A percentile compares a stretch with the other conserved stretches of the same genome.
Evolutionary conservation across 2,329 filamentous ascomycete genomes (phyloP).

Genomic region (Talaromyces sp.): DNA sequence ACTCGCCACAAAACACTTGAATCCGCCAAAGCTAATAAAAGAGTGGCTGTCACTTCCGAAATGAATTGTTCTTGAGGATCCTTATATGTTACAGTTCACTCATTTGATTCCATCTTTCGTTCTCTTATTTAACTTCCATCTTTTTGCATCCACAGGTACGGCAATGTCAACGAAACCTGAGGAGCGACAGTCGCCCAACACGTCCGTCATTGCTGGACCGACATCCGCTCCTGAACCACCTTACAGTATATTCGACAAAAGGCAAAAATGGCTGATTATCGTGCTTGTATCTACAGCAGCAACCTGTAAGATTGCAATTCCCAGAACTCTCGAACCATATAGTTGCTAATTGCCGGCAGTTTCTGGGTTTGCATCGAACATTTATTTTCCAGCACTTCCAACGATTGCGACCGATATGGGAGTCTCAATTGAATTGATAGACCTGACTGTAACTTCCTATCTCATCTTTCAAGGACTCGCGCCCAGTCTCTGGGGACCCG

Average conservation of each 20-base stretch:
- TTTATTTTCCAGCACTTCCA: constrained; percentile 51
- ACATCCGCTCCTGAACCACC: constrained; percentile 30
- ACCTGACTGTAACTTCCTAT: constrained; percentile 51
- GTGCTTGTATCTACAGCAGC: constrained; percentile 53
- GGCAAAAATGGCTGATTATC: constrained; percentile 54
- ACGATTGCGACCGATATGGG: constrained; percentile 45
- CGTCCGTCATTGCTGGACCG: background rate
- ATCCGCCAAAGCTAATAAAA: background rate
- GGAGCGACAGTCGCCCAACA: background rate
- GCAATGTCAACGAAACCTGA: background rate
- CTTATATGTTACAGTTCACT: background rate
- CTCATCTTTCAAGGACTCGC: constrained; percentile 50
- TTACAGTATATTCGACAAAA: constrained; percentile 55
- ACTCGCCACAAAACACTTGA: background rate
- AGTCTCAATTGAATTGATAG: constrained; percentile 43
- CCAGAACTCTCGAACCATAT: background rate
- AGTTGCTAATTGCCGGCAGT: constrained; percentile 20
- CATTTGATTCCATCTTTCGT: background rate
- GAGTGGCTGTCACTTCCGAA: no score
- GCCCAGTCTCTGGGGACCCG: constrained; percentile 45
- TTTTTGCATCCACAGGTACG: background rate
- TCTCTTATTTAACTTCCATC: background rate
- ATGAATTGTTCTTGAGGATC: no score
- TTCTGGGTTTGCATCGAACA: constrained; percentile 49
- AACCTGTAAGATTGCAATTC: constrained; percentile 45